Evolutionary conservation across 352 stramenopile genomes (phyloP).

Genomic region (Globisporangium nodosum): DNA sequence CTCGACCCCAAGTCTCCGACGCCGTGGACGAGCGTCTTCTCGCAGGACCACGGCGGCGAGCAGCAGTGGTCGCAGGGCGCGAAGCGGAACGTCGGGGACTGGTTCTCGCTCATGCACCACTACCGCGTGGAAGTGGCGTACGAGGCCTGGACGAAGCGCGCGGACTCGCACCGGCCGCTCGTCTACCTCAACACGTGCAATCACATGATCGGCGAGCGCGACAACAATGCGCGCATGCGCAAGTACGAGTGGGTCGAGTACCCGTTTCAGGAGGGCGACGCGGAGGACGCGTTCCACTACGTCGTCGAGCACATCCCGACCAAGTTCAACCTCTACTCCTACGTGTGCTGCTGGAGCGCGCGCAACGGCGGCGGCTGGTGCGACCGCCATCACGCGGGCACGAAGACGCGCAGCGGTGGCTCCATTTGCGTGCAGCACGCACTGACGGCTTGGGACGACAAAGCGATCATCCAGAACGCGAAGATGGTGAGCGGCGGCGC

Average conservation of each 20-base stretch:
- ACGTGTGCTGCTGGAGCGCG: constrained; percentile 66
- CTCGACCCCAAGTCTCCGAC: constrained; percentile 29
- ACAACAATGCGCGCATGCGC: constrained; percentile 69
- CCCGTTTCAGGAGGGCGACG: constrained; percentile 64
- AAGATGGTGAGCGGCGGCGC: not conserved
- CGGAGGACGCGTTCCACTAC: constrained; percentile 68
- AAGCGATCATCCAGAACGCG: constrained; percentile 3
- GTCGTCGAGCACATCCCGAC: constrained; percentile 79
- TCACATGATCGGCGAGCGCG: constrained; percentile 83
- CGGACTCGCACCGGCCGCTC: constrained; percentile 46
- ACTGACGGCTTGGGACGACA: not conserved
- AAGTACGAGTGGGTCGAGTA: constrained; percentile 85
- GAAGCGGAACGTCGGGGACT: constrained; percentile 75
- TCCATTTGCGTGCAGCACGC: constrained; percentile 53
- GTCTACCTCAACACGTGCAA: constrained; percentile 89
- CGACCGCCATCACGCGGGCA: constrained; percentile 52
- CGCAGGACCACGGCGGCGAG: constrained; percentile 63
- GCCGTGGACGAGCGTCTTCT: constrained; percentile 68
- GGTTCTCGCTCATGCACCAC: constrained; percentile 90
- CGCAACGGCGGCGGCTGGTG: constrained; percentile 76
- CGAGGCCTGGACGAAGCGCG: constrained; percentile 38
- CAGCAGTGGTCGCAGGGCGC: constrained; percentile 81
- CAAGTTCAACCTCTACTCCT: constrained; percentile 87
- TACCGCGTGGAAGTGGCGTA: constrained; percentile 54
- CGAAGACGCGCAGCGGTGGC: constrained; percentile 46